Evolutionary conservation across 805 yeast genomes (phyloP).

Genomic region (Yarrowia divulgata): DNA sequence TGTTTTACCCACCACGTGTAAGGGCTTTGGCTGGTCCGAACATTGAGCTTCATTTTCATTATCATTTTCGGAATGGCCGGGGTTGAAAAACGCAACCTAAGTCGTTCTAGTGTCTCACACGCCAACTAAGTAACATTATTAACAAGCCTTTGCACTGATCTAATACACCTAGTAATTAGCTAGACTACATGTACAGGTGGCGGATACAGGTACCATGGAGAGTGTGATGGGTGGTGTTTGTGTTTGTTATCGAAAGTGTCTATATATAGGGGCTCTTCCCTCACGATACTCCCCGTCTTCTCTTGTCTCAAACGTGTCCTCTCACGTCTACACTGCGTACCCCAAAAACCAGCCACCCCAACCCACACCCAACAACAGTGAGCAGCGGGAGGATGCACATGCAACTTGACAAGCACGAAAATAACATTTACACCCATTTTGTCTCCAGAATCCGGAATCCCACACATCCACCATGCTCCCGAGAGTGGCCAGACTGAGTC

Average conservation of each 20-base stretch:
- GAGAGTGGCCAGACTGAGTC: conserved; percentile 37
- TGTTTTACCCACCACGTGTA: too few relatives aligned
- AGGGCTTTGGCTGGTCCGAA: too few relatives aligned
- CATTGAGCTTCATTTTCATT: too few relatives aligned
- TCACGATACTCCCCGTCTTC: background rate
- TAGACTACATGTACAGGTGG: background rate
- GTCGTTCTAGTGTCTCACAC: background rate
- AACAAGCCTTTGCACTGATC: background rate
- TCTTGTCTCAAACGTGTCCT: background rate
- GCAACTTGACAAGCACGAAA: conserved; percentile 1
- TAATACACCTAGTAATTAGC: background rate
- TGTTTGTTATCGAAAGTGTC: background rate
- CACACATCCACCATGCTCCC: conserved; percentile 36
- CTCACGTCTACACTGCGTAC: background rate
- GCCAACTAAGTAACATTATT: background rate
- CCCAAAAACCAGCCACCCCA: background rate
- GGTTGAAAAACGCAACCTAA: conserved; percentile 25
- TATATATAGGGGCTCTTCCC: too few relatives aligned
- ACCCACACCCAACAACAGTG: background rate
- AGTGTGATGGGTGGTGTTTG: too few relatives aligned
- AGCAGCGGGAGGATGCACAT: background rate
- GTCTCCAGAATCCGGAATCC: background rate
- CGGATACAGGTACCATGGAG: background rate
- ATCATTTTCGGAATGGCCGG: conserved; percentile 2
- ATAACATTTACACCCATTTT: conserved; percentile 20